Evolutionary conservation across 352 stramenopile genomes (phyloP), one percentile per base, ranked within the genome.

Genomic region (Globisporangium canariense): DNA sequence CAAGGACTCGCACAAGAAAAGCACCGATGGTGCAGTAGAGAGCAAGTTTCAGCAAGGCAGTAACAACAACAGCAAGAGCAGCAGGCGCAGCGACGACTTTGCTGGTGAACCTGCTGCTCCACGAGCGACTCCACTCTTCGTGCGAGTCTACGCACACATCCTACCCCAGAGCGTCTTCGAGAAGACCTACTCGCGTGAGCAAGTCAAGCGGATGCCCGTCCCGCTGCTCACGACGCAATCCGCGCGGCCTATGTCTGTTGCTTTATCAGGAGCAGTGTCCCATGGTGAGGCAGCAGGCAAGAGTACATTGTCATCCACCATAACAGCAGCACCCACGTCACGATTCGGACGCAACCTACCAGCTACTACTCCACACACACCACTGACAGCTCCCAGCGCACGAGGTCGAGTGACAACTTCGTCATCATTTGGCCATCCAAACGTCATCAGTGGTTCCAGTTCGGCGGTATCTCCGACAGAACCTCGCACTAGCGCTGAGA

Each of bases 61-160:
- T 28, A 28, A 28, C 30, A 67, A 67, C 28, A 66, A 67, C 60
- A 47, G 40, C 58, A 66, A 62, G 30, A 55, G 47, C 20, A 60
- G 25, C 4, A 28, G 58, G 7, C 60, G 30, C 22, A 22, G 28
- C 0, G 54, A 67, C 3, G 14, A 34, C 18, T 46, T 7, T 1
- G 32, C 16, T 4, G 38, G 25, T 16, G 14, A 36, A 4, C 16
- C 46, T 8, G 4, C 52, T 30, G 16, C 18, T n/a, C 4, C 32
- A 11, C 32, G 18, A 25, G 18, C 59, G 4, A 71, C 64, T 10
- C 69, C 73, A 8, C 47, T 91, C 11, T 89, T 83, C 38, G 74
- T 79, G 0, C 76, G 76, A 5, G 73, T 90, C 34, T 83, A 75
- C 52, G 81, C 78, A 6, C 83, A 92, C 49, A 68, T 86, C n/a